Base-by-base conservation (phyloP, 139 green algal species). In the Pleodorina starrii region DNA sequence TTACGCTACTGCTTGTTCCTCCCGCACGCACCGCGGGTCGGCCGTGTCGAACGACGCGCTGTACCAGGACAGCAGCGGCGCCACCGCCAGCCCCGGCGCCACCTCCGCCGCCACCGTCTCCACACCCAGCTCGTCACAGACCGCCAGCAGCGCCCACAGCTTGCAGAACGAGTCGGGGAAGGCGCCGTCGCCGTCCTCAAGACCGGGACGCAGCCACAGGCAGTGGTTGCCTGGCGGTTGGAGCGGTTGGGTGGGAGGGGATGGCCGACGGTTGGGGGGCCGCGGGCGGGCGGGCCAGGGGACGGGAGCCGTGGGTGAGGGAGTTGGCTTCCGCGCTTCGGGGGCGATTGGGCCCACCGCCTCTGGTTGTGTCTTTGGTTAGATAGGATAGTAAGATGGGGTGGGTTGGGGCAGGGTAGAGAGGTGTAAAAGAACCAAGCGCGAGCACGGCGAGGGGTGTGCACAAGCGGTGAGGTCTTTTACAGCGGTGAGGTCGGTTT, bases 1-100 rank as follows among this genome's bases (percentile, higher is more conserved):
- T n/a, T n/a, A n/a, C n/a, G n/a, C n/a, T n/a, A n/a, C n/a, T n/a
- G n/a, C n/a, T n/a, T n/a, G n/a, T n/a, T n/a, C n/a, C n/a, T n/a
- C n/a, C n/a, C n/a, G n/a, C n/a, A n/a, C n/a, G n/a, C 32, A 92
- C 90, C 77, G 51, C 21, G 85, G 90, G 32, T 92, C 90, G 9
- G 11, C 12, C 40, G 16, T 46, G 46, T 92, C 90, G 29, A 92
- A 92, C 14, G 43, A 25, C 12, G 29, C 21, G 43, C 40, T 68
- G 78, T 92, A 92, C 90, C 90, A 92, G 25, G 85, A 89, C 77
- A 90, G 75, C 69, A 92, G 90, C 42, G 85, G 90, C 78, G 75
- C 50, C 63, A 92, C 50, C 48, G 82, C 23, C 90, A 92, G 10
- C 7, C 78, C 85, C 1, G 54, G 43, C 0, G 29, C 44, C 77